phyloP scores from a whole-genome alignment of 2,329 filamentous ascomycete species.

The Fusarium sp. region DNA sequence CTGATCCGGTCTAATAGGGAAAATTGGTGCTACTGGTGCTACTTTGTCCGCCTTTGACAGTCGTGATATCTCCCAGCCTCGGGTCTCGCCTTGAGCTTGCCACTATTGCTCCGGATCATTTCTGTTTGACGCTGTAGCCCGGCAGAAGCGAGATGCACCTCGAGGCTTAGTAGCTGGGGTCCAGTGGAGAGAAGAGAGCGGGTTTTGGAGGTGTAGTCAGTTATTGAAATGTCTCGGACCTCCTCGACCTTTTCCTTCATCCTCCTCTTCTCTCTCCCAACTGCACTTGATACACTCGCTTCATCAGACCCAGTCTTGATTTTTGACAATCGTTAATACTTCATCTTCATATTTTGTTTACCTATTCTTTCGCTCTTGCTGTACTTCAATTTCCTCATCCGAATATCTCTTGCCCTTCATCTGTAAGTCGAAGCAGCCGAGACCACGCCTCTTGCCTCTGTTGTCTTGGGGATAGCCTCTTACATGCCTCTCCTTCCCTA shows the following conservation, averaged over 20 bases:
- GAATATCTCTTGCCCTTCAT: constrained; percentile 6
- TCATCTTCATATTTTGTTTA: constrained; percentile 1
- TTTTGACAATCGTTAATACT: constrained; percentile 26
- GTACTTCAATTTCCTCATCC: neutral
- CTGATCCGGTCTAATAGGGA: constrained; percentile 11
- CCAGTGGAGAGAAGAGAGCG: neutral
- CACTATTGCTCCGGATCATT: constrained; percentile 39
- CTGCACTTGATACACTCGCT: constrained; percentile 37
- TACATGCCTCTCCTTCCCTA: constrained; percentile 33
- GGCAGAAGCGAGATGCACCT: constrained; percentile 6
- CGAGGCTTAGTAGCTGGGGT: constrained; percentile 8
- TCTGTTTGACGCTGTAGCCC: constrained; percentile 36
- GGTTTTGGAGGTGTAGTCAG: neutral
- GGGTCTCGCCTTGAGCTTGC: constrained; percentile 42
- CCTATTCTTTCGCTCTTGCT: constrained; percentile 9
- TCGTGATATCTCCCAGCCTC: constrained; percentile 47
- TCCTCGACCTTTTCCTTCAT: constrained; percentile 28
- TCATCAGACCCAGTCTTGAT: constrained; percentile 20
- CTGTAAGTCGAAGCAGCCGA: constrained; percentile 30
- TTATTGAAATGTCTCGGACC: constrained; percentile 30
- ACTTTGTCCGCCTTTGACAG: constrained; percentile 28
- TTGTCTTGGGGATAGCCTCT: constrained; percentile 34
- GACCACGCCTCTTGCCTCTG: constrained; percentile 8
- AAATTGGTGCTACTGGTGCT: constrained; percentile 35
- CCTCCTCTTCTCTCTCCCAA: constrained; percentile 25